Evolutionary conservation across 2,329 filamentous ascomycete genomes (phyloP).

Genomic region (Metarhizium album): DNA sequence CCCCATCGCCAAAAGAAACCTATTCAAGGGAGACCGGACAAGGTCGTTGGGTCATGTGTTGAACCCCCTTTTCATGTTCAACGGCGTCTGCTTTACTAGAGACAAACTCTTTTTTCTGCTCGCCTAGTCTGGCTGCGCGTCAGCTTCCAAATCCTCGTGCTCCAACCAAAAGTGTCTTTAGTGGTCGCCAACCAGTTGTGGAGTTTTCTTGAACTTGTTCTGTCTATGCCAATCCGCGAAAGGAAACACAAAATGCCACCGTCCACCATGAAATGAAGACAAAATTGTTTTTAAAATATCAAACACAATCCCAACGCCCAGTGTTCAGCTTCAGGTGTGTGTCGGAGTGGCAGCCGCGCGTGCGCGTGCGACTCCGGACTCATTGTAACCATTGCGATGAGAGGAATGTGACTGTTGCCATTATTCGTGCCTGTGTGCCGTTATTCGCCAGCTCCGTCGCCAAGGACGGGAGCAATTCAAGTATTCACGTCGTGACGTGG

Average conservation of each 20-base stretch:
- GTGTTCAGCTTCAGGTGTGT: neutral
- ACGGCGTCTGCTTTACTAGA: neutral
- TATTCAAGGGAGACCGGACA: neutral
- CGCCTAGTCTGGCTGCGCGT: neutral
- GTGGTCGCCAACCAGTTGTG: neutral
- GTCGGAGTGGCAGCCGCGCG: neutral
- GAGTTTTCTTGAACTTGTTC: neutral
- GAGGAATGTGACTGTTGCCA: neutral
- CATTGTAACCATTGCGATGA: neutral
- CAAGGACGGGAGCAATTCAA: neutral
- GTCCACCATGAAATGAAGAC: neutral
- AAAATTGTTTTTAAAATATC: neutral
- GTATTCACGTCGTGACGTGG: neutral
- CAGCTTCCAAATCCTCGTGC: neutral
- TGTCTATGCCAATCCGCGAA: conserved; percentile 3
- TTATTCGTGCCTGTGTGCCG: neutral
- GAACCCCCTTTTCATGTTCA: neutral
- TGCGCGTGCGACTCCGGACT: neutral
- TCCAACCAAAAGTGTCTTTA: neutral
- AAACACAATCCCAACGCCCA: neutral
- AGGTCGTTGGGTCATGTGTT: neutral
- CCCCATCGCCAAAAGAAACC: neutral
- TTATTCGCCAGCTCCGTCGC: neutral
- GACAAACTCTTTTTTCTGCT: neutral
- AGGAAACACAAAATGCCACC: neutral